Evolutionary conservation across 495 filamentous ascomycete species (phyloP), one percentile per base, ranked within the genome.

Genomic region (Penicillium bialowiezense): DNA sequence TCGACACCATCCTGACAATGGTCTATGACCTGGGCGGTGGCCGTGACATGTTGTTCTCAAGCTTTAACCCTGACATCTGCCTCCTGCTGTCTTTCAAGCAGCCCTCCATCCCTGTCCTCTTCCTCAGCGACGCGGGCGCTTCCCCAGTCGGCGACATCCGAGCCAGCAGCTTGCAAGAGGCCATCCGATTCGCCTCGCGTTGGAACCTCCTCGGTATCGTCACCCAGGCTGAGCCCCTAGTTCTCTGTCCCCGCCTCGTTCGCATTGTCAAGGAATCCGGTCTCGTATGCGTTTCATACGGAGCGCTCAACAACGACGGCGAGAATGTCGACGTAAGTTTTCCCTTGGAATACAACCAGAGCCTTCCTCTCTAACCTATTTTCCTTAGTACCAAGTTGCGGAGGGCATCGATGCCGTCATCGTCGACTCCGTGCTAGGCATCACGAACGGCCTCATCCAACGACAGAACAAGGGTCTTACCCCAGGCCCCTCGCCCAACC

Each of bases 371-470:
- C 23, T 57, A 36, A 60, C 14, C 39, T n/a, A 29, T 14, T 0
- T 13, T 32, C 33, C 37, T 4, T 59, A 91, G 87, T 72, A 85
- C 51, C 93, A 98, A 85, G 91, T 95, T 13, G 84, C 90, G 18
- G 89, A 96, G 66, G 93, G 93, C 37, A 95, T 98, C 42, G 92
- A 97, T 68, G 92, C 92, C 6, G 91, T 97, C 19, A 97, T 97
- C 61, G 93, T 97, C 32, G 92, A 97, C 61, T 90, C 81, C 34
- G 92, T 97, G 8, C 75, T 97, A 12, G 85, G 85, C 17, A 92
- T 96, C 45, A 77, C 85, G 15, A 84, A 88, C 57, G 85, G 85
- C 1, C 73, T 88, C 41, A 88, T 82, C 8, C 64, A 74, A 54
- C 62, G 64, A 29, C 60, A 69, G 29, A 60, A 50, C 44, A 68